phyloP scores from a whole-genome alignment of 768 basidiomycete genomes.

The Psilocybe tampanensis region DNA sequence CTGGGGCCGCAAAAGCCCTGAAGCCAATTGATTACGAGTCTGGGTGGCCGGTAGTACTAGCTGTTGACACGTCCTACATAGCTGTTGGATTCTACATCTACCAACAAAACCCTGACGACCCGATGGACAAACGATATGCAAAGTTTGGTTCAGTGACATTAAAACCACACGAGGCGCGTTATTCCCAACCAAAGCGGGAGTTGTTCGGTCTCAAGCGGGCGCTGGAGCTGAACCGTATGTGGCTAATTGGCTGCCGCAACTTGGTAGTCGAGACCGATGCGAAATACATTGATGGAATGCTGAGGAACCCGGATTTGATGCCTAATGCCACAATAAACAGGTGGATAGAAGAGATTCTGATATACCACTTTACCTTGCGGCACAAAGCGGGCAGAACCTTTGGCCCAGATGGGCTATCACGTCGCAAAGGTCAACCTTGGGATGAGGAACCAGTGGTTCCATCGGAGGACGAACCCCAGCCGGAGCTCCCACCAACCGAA shows the following conservation, averaged over 20 bases:
- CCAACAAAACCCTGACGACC: slow-evolving; percentile 28
- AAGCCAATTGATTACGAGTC: slow-evolving; percentile 32
- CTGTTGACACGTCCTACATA: slow-evolving; percentile 37
- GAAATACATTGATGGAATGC: slow-evolving; percentile 34
- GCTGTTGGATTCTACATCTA: slow-evolving; percentile 40
- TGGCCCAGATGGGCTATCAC: slow-evolving; percentile 34
- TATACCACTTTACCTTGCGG: slow-evolving; percentile 33
- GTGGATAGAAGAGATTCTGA: slow-evolving; percentile 36
- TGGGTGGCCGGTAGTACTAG: slow-evolving; percentile 25
- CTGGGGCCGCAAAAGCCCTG: background rate
- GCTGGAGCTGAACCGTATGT: slow-evolving; percentile 18
- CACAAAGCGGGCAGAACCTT: slow-evolving; percentile 30
- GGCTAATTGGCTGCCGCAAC: slow-evolving; percentile 25
- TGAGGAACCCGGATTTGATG: slow-evolving; percentile 33
- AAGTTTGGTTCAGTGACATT: slow-evolving; percentile 41
- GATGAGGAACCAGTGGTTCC: slow-evolving; percentile 20
- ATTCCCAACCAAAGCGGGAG: slow-evolving; percentile 43
- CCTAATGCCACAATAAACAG: slow-evolving; percentile 36
- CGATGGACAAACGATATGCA: slow-evolving; percentile 24
- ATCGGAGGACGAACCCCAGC: background rate
- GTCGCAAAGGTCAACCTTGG: slow-evolving; percentile 10
- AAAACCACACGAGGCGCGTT: slow-evolving; percentile 32
- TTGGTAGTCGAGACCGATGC: slow-evolving; percentile 36
- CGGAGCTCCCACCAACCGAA: slow-evolving; percentile 24
- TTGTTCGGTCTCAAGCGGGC: slow-evolving; percentile 36